These are phyloP conservation scores for Nannochloris sp. DNA, from an alignment of 139 green algal species.

Conservation along the genomic window DNA sequence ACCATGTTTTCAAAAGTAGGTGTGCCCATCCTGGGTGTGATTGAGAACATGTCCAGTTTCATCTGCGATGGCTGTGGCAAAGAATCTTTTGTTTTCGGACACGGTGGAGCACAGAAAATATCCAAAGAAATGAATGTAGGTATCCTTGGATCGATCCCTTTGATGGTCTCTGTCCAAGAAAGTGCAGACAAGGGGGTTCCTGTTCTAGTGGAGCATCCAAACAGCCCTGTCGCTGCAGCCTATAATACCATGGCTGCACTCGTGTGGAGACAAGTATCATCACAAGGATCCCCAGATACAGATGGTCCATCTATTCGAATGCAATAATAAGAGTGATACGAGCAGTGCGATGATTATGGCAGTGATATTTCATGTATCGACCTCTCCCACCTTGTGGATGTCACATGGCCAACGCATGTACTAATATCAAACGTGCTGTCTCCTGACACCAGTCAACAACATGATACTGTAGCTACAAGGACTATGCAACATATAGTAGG, in stretches of 20 bases:
- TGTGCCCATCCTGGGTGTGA: conserved; percentile 15
- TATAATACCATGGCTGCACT: conserved; percentile 45
- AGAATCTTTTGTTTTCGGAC: conserved; percentile 74
- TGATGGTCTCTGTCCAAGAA: conserved; percentile 41
- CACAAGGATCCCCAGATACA: no score
- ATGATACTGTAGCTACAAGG: no score
- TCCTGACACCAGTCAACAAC: no score
- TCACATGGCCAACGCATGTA: no score
- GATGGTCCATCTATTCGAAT: no score
- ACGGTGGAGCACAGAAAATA: conserved; percentile 40
- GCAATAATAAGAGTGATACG: background rate
- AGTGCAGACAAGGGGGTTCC: conserved; percentile 52
- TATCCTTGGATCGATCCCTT: conserved; percentile 73
- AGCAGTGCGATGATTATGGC: no score
- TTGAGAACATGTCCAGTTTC: conserved; percentile 28
- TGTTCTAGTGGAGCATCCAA: conserved; percentile 43
- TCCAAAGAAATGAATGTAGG: conserved; percentile 56
- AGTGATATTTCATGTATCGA: no score
- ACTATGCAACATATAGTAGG: no score
- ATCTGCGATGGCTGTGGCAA: conserved; percentile 61
- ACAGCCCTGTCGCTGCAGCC: conserved; percentile 13
- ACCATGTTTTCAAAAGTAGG: conserved; percentile 67
- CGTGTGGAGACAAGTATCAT: conserved; percentile 19
- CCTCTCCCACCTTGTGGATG: no score
- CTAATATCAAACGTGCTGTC: no score